Base-by-base conservation (phyloP, 345 rosid genomes). In the Rhodomyrtus tomentosa region DNA sequence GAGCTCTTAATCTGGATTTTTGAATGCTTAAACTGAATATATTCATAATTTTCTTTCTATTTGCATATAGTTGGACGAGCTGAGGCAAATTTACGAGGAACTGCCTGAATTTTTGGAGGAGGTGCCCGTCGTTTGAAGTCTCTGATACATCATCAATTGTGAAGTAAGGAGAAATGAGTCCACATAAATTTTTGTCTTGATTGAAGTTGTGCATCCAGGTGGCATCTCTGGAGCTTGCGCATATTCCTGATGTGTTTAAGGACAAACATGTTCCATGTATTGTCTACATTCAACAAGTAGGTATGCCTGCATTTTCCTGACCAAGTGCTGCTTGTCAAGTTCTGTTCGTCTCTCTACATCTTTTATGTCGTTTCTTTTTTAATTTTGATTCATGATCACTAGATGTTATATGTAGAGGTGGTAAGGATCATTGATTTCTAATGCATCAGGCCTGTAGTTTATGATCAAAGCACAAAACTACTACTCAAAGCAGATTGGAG, bases 1-100 rank as follows among this genome's bases (percentile, higher is more conserved):
- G 79, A 68, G 7, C 45, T 36, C 13, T 32, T 36, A 68, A 68
- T 68, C 11, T 18, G 79, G 45, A 68, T 36, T 36, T 68, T 68
- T 68, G 42, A 18, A 68, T 18, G 45, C 76, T 68, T 38, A 3
- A 21, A 59, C 18, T 29, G 40, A 29, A 59, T 59, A 27, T 59
- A 32, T 59, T 59, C 32, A 59, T 59, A 50, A 27, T 81, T 27
- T 49, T 50, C 56, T 49, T 11, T 81, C 42, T 50, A 27, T 55
- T 82, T 16, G 54, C 13, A 0, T 74, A 72, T 87, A 96, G 99
- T 90, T 96, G 89, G 99, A 96, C 85, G 99, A 96, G 89, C 92
- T 96, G 86, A 92, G 99, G 91, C 96, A 94, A 90, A 93, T 96
- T 86, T 95, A 94, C 6, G 99, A 96, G 88, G 98, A 92, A 90